These are phyloP conservation scores for Moesziomyces sp. DNA, from an alignment of 1,284 basidiomycete genomes.

Conservation along the genomic window DNA sequence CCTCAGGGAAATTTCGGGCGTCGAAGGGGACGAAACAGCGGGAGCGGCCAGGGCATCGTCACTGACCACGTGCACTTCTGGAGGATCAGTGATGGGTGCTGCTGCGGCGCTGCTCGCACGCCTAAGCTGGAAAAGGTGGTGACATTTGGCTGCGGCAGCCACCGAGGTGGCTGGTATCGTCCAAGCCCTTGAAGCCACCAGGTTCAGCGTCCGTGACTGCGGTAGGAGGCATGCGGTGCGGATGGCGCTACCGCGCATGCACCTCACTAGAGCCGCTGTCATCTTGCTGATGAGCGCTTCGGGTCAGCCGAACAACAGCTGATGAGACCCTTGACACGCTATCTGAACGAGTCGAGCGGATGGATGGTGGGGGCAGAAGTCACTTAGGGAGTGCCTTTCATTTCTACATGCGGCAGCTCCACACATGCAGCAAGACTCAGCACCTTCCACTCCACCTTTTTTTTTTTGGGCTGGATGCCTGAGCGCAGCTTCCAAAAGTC, in stretches of 20 bases:
- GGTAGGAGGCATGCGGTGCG: not conserved
- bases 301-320: not conserved
- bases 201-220: not conserved
- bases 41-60: not conserved
- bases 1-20: slow-evolving; percentile 68
- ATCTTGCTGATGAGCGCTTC: not conserved
- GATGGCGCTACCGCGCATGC: not conserved
- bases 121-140: not conserved
- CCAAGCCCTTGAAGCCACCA: not conserved
- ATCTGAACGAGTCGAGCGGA: not conserved
- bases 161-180: not conserved
- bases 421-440: slow-evolving; percentile 4
- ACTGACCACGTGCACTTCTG: not conserved
- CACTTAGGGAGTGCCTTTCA: not conserved
- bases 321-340: not conserved
- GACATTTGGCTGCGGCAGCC: too few relatives aligned
- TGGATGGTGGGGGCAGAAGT: not conserved
- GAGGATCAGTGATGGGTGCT: not conserved
- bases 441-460: slow-evolving; percentile 8
- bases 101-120: not conserved
- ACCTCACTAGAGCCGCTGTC: not conserved
- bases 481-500: slow-evolving; percentile 1
- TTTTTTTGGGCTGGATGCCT: not conserved
- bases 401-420: not conserved
- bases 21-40: not conserved